Conservation (phyloP, 352 stramenopile genomes). For the Phytophthora tubulina region DNA sequence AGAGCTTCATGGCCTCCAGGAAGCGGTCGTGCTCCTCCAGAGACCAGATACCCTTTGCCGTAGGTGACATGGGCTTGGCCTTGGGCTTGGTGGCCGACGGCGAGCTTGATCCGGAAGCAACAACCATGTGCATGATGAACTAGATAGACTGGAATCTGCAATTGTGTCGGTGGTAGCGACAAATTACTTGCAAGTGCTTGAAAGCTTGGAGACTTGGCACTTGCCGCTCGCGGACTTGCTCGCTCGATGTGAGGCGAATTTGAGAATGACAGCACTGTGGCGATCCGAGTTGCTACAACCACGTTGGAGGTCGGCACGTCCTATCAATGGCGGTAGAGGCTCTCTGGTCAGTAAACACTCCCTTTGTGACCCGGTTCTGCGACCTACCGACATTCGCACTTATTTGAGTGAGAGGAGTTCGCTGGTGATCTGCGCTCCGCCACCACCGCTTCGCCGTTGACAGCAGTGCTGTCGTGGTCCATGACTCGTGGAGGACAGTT, state of each 20-base stretch:
- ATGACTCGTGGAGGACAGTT: slow-evolving; percentile 12
- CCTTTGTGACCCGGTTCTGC: slow-evolving; percentile 9
- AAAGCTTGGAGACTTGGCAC: slow-evolving; percentile 5
- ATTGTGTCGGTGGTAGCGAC: not conserved
- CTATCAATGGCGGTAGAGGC: slow-evolving; percentile 30
- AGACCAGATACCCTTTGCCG: slow-evolving; percentile 68
- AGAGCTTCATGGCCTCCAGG: slow-evolving; percentile 71
- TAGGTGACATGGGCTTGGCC: slow-evolving; percentile 42
- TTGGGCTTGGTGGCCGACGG: slow-evolving; percentile 27
- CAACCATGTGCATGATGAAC: slow-evolving; percentile 37
- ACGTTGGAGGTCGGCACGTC: slow-evolving; percentile 37
- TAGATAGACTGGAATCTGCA: not conserved
- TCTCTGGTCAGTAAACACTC: slow-evolving; percentile 41
- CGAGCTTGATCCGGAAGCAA: slow-evolving; percentile 36
- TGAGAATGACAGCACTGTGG: slow-evolving; percentile 34
- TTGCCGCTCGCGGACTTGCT: slow-evolving; percentile 15
- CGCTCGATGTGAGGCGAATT: slow-evolving; percentile 37
- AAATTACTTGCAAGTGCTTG: not conserved
- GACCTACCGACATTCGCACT: slow-evolving; percentile 36
- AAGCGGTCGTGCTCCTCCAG: slow-evolving; percentile 80
- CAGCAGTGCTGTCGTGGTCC: not conserved
- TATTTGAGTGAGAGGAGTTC: slow-evolving; percentile 12
- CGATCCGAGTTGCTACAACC: slow-evolving; percentile 23
- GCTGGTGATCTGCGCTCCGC: not conserved
- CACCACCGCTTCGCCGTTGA: slow-evolving; percentile 3